Percentiles rank a stretch among this genome's conserved stretches.
Conservation (phyloP, 2,329 filamentous ascomycete genomes). For the Ophiocordyceps unilateralis region DNA sequence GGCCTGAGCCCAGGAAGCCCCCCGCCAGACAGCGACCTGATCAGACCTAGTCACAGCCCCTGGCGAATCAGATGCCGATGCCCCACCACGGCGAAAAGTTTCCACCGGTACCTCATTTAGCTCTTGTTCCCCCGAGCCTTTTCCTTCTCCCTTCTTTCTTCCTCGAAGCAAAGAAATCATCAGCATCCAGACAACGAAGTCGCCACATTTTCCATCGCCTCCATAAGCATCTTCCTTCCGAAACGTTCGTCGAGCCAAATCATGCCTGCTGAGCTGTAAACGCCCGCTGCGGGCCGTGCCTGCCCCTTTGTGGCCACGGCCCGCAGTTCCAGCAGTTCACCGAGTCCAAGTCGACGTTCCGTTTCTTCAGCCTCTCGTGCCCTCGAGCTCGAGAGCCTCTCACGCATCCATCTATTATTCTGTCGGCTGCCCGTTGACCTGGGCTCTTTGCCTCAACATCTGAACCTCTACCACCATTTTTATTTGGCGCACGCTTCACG, state of each 20-base stretch:
- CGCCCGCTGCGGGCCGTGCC: slow-evolving; percentile 56
- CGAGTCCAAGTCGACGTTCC: slow-evolving; percentile 55
- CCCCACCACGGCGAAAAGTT: slow-evolving; percentile 7
- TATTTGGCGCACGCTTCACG: background rate
- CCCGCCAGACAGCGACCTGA: background rate
- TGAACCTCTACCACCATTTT: slow-evolving; percentile 1
- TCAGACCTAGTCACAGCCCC: slow-evolving; percentile 1
- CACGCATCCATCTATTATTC: slow-evolving; percentile 16
- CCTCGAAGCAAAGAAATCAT: background rate
- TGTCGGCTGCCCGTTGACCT: slow-evolving; percentile 12
- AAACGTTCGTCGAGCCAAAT: slow-evolving; percentile 54
- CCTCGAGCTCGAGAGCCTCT: slow-evolving; percentile 23
- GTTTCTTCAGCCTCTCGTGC: slow-evolving; percentile 40
- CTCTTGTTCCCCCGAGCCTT: slow-evolving; percentile 3
- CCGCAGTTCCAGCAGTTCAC: slow-evolving; percentile 74
- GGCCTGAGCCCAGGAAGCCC: background rate
- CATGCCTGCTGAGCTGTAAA: slow-evolving; percentile 83
- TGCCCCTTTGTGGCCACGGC: slow-evolving; percentile 28
- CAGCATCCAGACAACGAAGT: slow-evolving; percentile 1
- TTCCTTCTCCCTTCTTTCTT: slow-evolving; percentile 8
- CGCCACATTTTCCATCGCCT: slow-evolving; percentile 14
- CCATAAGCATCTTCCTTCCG: slow-evolving; percentile 15
- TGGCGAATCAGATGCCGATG: slow-evolving; percentile 6
- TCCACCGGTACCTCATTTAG: slow-evolving; percentile 1
- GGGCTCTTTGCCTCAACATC: slow-evolving; percentile 5